Evolutionary conservation across 129 eudicot species (phyloP), one percentile per base, ranked within the genome.

Genomic region (Saposhnikovia divaricata): DNA sequence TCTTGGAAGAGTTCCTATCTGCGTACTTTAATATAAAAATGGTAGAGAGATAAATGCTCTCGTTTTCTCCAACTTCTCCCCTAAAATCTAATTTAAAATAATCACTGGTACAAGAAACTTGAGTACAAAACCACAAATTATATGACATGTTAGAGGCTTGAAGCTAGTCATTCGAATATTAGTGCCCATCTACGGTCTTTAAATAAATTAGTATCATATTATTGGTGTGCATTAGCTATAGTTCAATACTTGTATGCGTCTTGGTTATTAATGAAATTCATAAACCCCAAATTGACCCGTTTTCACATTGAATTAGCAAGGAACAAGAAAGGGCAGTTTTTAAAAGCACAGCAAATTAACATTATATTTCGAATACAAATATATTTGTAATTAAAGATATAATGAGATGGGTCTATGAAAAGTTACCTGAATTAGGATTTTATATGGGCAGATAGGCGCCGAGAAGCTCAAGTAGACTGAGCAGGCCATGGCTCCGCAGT

Each of bases 351-450:
- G 16, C 37, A 31, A 28, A 28, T 28, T 12, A 1, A 34, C 6
- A 23, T 10, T 59, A n/a, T 2, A 66, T 28, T 31, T 12, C 1
- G 11, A 2, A 14, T 0, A 44, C 38, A 45, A 12, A 46, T 1
- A 6, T 12, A 25, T n/a, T 12, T 6, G 23, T 19, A 25, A 45
- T 21, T 42, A 7, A 68, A 68, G 40, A 38, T 28, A 68, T 34
- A 2, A 68, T 28, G 16, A 73, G 11, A 4, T 73, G 45, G 37
- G 31, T 1, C 4, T 4, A 42, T 46, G 34, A 31, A 1, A 43
- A 28, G 10, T 45, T 74, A 74, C 78, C 78, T 74, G 42, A 74
- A 74, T 74, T 27, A 74, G 61, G 61, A 43, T 74, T 74, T 46
- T 27, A 46, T 19, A 8, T 23, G 61, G 6, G 14, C 42, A 46